Conservation (phyloP, 441 rosid genomes). For the Pelargonium citronellum region DNA sequence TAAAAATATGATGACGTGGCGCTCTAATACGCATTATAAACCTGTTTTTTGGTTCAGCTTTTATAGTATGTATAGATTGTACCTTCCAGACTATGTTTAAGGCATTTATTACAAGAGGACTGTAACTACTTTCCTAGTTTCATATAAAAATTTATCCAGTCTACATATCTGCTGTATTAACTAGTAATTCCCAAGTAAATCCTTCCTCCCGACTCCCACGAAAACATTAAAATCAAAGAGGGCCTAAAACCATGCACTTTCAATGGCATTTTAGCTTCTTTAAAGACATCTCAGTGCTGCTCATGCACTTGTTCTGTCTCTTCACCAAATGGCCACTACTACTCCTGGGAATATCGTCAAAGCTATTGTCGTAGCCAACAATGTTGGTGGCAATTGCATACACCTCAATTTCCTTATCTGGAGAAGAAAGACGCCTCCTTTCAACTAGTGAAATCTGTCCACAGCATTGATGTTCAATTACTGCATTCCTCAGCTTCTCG, state of each 20-base stretch:
- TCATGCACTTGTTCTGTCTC: not conserved
- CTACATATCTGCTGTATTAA: not conserved
- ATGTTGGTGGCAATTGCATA: constrained; percentile 12
- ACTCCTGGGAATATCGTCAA: not conserved
- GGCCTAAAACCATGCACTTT: not conserved
- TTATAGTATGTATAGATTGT: too few species aligned
- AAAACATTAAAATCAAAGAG: not conserved
- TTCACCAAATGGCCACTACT: not conserved
- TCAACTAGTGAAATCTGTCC: constrained; percentile 15
- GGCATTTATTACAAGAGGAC: too few species aligned
- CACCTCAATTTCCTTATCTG: not conserved
- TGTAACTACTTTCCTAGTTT: too few species aligned
- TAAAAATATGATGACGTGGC: too few species aligned
- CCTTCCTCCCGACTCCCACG: not conserved
- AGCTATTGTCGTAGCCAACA: not conserved
- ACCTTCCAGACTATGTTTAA: too few species aligned
- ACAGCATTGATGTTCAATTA: constrained; percentile 7
- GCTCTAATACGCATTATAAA: too few species aligned
- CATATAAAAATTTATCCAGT: not conserved
- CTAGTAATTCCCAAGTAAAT: not conserved
- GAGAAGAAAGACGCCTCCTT: not conserved
- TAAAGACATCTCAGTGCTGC: not conserved
- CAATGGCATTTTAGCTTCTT: constrained; percentile 11
- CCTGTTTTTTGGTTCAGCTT: too few species aligned
- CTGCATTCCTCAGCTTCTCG: constrained; percentile 10